These are phyloP conservation scores for Sporisorium iseilematis-ciliati DNA, from an alignment of 1,284 basidiomycete species.

Conservation along the genomic window DNA sequence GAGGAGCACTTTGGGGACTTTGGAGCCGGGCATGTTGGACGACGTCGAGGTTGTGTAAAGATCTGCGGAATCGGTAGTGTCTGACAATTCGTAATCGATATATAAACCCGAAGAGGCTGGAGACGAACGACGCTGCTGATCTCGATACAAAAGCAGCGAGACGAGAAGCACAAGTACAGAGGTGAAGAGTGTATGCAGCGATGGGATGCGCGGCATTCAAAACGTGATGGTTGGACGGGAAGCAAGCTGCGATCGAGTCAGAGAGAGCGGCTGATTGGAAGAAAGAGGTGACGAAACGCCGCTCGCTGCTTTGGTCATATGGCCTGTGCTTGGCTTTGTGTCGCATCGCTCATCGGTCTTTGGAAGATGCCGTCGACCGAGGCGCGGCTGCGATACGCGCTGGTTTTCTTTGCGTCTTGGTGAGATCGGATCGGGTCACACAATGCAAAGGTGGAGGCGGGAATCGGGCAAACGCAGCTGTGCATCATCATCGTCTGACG, in stretches of 20 bases:
- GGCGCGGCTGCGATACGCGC: background rate
- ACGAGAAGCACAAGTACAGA: constrained; percentile 29
- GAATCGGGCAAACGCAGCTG: constrained; percentile 4
- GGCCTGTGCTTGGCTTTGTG: background rate
- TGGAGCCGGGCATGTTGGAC: constrained; percentile 7
- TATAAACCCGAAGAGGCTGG: constrained; percentile 8
- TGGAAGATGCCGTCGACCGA: background rate
- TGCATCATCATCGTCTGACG: background rate
- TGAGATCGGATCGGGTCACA: background rate
- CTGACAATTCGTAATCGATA: constrained; percentile 31
- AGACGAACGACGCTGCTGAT: constrained; percentile 7
- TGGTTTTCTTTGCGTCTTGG: background rate
- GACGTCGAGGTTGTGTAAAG: background rate
- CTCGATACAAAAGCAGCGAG: constrained; percentile 28
- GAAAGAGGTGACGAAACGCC: background rate
- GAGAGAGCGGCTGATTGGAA: background rate
- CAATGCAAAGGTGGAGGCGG: background rate
- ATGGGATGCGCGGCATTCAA: constrained; percentile 17
- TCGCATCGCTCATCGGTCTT: background rate
- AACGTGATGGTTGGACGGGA: too few species aligned
- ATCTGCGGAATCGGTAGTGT: constrained; percentile 11
- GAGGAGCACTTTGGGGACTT: constrained; percentile 51
- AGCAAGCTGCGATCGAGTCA: background rate
- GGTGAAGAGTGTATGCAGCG: constrained; percentile 37
- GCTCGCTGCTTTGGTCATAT: background rate